phyloP scores from a whole-genome alignment of 228 moss, liverwort and hornwort genomes.

The Sphagnum fallax region DNA sequence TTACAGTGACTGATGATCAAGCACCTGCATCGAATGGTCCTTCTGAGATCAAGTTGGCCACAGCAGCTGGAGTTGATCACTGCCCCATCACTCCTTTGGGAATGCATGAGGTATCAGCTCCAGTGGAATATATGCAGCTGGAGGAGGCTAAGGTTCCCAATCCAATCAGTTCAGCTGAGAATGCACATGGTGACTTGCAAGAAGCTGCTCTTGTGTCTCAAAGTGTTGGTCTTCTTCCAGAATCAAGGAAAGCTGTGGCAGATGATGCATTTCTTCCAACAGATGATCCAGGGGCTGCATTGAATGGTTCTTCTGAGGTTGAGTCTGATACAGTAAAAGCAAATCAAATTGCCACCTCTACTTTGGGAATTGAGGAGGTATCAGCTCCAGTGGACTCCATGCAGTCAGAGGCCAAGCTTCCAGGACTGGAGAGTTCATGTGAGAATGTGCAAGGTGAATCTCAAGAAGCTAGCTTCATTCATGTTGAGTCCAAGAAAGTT shows the following conservation, averaged over 20 bases:
- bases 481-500: too few species aligned
- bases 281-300: slow-evolving; percentile 11
- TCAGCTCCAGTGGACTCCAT: background rate
- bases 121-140: slow-evolving; percentile 13
- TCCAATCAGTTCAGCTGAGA: background rate
- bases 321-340: background rate
- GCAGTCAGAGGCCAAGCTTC: background rate
- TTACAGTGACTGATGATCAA: too few species aligned
- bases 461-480: too few species aligned
- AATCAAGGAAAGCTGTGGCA: slow-evolving; percentile 9
- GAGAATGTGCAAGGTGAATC: too few species aligned
- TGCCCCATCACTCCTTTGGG: background rate
- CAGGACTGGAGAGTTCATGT: too few species aligned
- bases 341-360: background rate
- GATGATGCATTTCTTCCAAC: slow-evolving; percentile 9
- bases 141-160: slow-evolving; percentile 7
- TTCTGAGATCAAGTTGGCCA: too few species aligned
- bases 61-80: background rate
- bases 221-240: slow-evolving; percentile 6
- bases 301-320: background rate
- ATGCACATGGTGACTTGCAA: slow-evolving; percentile 6
- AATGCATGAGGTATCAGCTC: slow-evolving; percentile 7
- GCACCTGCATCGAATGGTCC: too few species aligned
- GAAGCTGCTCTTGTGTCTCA: slow-evolving; percentile 1
- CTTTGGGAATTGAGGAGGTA: background rate